Percentiles rank a stretch among this genome's conserved stretches.
Conservation (phyloP, 495 filamentous ascomycete genomes). For the Astrothelium subdiscretum region DNA sequence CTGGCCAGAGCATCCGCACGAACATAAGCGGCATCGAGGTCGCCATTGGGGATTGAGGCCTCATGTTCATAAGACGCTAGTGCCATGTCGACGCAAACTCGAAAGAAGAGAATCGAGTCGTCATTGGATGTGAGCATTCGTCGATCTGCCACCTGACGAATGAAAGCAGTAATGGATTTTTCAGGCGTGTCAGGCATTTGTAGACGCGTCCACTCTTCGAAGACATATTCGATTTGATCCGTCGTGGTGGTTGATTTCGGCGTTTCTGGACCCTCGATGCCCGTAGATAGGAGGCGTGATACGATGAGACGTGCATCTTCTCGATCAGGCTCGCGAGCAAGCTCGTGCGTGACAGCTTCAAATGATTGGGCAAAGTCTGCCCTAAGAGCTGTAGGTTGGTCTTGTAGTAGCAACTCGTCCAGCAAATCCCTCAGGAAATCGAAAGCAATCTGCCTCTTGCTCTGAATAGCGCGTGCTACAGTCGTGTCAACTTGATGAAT, state of each 20-base stretch:
- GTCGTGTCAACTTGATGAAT: conserved; percentile 69
- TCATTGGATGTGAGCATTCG: conserved; percentile 59
- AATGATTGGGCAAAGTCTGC: conserved; percentile 74
- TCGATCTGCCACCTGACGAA: conserved; percentile 68
- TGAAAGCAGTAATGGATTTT: conserved; percentile 61
- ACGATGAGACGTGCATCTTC: conserved; percentile 56
- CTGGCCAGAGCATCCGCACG: conserved; percentile 80
- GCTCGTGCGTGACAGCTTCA: conserved; percentile 72
- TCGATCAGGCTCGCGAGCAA: conserved; percentile 57
- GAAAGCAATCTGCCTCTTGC: conserved; percentile 55
- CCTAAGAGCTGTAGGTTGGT: conserved; percentile 61
- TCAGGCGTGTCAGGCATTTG: conserved; percentile 61
- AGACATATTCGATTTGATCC: conserved; percentile 85
- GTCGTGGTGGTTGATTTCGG: conserved; percentile 34
- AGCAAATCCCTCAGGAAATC: conserved; percentile 66
- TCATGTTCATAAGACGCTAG: conserved; percentile 64
- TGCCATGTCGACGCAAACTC: conserved; percentile 68
- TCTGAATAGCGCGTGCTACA: conserved; percentile 55
- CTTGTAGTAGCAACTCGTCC: conserved; percentile 63
- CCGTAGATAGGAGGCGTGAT: conserved; percentile 45
- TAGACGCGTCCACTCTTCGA: conserved; percentile 85
- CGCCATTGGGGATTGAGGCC: conserved; percentile 38
- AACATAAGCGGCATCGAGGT: conserved; percentile 57
- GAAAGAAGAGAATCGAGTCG: conserved; percentile 65
- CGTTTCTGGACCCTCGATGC: conserved; percentile 18